phyloP scores from a whole-genome alignment of 2,329 filamentous ascomycete genomes.

The Pseudodiploospora longispora region DNA sequence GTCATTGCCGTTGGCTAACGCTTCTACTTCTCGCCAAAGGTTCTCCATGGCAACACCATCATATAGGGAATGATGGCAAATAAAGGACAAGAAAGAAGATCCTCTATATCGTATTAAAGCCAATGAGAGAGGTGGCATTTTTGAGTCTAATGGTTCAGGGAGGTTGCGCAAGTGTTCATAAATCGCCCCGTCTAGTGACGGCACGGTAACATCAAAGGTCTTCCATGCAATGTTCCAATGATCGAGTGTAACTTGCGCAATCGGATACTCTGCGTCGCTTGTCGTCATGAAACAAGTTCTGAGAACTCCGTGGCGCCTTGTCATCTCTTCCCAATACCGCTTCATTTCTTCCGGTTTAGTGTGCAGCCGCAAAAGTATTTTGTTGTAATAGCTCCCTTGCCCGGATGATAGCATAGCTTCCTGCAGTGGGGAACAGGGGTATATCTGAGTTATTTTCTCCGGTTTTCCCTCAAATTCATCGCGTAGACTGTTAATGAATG shows the following conservation, averaged over 20 bases:
- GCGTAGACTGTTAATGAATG: conserved; percentile 18
- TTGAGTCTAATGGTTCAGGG: conserved; percentile 33
- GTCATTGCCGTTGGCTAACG: conserved; percentile 36
- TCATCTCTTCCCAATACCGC: conserved; percentile 54
- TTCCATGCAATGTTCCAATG: conserved; percentile 35
- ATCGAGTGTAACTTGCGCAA: conserved; percentile 62
- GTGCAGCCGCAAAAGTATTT: conserved; percentile 54
- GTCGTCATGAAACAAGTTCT: conserved; percentile 69
- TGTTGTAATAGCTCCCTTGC: conserved; percentile 61
- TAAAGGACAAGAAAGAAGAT: conserved; percentile 35
- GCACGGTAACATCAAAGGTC: conserved; percentile 20
- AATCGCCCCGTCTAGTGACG: conserved; percentile 29
- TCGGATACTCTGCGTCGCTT: conserved; percentile 49
- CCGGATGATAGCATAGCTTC: conserved; percentile 68
- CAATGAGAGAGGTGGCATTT: conserved; percentile 37
- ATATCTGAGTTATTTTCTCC: conserved; percentile 42
- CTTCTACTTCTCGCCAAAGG: conserved; percentile 64
- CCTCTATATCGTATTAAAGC: conserved; percentile 28
- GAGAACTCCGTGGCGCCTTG: conserved; percentile 64
- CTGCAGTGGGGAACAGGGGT: conserved; percentile 82
- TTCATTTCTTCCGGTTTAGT: conserved; percentile 43
- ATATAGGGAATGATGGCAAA: conserved; percentile 75
- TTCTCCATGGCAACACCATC: conserved; percentile 70
- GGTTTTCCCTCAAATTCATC: conserved; percentile 11
- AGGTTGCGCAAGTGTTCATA: conserved; percentile 32